A percentile compares a stretch with the other conserved stretches of the same genome.
Evolutionary conservation across 2,329 filamentous ascomycete genomes (phyloP).

Genomic region (Catunica adiposa): DNA sequence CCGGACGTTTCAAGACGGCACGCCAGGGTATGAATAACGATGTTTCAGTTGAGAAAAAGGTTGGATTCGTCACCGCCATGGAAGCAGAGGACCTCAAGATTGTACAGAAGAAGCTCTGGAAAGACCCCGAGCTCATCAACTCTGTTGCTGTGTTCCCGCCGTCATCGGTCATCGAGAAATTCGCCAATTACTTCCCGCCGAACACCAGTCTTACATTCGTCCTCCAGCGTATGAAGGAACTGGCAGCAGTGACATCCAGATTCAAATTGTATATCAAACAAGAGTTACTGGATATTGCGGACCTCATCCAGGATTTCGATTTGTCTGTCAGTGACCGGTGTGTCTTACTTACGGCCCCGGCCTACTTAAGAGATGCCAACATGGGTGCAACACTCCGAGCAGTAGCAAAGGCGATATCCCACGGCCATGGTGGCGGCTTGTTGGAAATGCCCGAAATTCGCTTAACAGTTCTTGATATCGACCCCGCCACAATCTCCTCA

Average conservation of each 20-base stretch:
- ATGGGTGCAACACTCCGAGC: slow-evolving; percentile 38
- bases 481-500: slow-evolving; percentile 24
- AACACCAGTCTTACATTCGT: slow-evolving; percentile 73
- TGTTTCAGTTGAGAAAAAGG: slow-evolving; percentile 22
- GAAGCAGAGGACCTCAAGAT: slow-evolving; percentile 49
- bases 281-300: slow-evolving; percentile 49
- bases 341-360: slow-evolving; percentile 46
- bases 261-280: slow-evolving; percentile 49
- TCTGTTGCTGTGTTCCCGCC: slow-evolving; percentile 64
- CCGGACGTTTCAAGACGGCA: slow-evolving; percentile 69
- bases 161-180: slow-evolving; percentile 50
- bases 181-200: slow-evolving; percentile 66
- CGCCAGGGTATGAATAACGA: slow-evolving; percentile 29
- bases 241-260: slow-evolving; percentile 43
- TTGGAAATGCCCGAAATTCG: slow-evolving; percentile 55
- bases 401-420: slow-evolving; percentile 53
- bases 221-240: slow-evolving; percentile 54
- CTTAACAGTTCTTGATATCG: slow-evolving; percentile 57
- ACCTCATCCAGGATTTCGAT: slow-evolving; percentile 54
- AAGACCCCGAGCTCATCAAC: slow-evolving; percentile 47
- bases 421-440: slow-evolving; percentile 48
- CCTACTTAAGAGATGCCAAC: slow-evolving; percentile 34
- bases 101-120: slow-evolving; percentile 45
- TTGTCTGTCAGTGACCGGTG: slow-evolving; percentile 54
- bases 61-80: slow-evolving; percentile 67